Conservation (phyloP, 441 rosid species). For the Populus hybrid region DNA sequence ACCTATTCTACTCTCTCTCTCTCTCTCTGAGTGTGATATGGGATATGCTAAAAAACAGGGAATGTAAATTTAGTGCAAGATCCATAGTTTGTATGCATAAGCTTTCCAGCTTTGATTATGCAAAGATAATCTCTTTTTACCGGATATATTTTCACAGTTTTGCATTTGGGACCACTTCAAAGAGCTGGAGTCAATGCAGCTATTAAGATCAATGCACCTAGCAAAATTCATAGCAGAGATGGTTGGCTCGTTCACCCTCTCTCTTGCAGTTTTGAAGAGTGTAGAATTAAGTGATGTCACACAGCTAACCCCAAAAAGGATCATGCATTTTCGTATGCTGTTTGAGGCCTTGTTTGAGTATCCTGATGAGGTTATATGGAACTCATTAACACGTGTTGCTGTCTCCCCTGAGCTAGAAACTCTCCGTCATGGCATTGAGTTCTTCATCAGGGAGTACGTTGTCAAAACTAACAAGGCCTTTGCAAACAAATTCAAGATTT, state of each 20-base stretch:
- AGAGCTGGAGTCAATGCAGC: conserved; percentile 67
- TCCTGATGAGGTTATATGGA: conserved; percentile 65
- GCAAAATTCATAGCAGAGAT: conserved; percentile 84
- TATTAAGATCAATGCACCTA: conserved; percentile 75
- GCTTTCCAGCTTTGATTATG: not conserved
- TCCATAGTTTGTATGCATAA: not conserved
- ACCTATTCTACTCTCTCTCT: no score
- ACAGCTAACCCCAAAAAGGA: conserved; percentile 56
- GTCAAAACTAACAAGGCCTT: conserved; percentile 43
- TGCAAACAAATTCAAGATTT: conserved; percentile 51
- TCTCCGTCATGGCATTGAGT: conserved; percentile 60
- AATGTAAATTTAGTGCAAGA: not conserved
- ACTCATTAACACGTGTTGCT: conserved; percentile 66
- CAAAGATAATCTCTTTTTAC: conserved; percentile 1
- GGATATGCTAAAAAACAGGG: not conserved
- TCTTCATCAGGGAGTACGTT: conserved; percentile 68
- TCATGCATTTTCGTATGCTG: conserved; percentile 79
- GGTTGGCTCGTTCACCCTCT: conserved; percentile 59
- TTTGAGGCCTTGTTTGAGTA: conserved; percentile 68
- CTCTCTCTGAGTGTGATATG: no score
- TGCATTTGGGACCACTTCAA: conserved; percentile 88
- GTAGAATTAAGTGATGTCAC: conserved; percentile 53
- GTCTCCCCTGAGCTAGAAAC: conserved; percentile 62
- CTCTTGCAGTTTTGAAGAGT: conserved; percentile 65
- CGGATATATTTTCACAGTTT: conserved; percentile 40